A percentile compares a stretch with the other conserved stretches of the same genome.
phyloP scores from a whole-genome alignment of 139 green algal genomes.

The Trebouxia sp. region DNA sequence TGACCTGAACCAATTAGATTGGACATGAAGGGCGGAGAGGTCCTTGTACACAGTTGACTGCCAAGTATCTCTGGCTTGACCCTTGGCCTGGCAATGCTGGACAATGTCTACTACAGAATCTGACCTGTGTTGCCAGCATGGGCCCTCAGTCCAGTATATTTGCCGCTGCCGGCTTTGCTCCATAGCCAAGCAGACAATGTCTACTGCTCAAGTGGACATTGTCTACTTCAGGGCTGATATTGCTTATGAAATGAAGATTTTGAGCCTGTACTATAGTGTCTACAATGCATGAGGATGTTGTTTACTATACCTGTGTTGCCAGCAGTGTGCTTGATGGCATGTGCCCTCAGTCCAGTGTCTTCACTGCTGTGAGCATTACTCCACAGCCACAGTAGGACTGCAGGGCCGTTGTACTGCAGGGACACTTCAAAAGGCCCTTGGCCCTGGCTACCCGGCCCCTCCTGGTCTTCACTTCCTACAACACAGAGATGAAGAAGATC shows the following conservation, averaged over 20 bases:
- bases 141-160: too few species aligned
- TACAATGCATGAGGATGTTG: background rate
- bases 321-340: conserved; percentile 6
- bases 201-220: background rate
- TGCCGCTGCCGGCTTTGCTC: background rate
- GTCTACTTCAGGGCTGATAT: background rate
- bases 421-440: background rate
- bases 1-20: too few species aligned
- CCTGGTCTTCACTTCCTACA: background rate
- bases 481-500: background rate
- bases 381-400: conserved; percentile 24
- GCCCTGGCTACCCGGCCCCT: background rate
- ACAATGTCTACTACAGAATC: too few species aligned
- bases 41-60: too few species aligned
- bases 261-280: too few species aligned
- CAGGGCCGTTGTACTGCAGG: conserved; percentile 17
- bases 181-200: background rate
- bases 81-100: too few species aligned
- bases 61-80: too few species aligned
- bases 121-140: too few species aligned
- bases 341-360: background rate
- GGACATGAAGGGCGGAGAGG: too few species aligned
- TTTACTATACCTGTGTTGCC: conserved; percentile 1
- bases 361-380: conserved; percentile 2
- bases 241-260: background rate